Evolutionary conservation across 345 rosid species (phyloP), one percentile per base, ranked within the genome.

Genomic region (Lepidium africanum): DNA sequence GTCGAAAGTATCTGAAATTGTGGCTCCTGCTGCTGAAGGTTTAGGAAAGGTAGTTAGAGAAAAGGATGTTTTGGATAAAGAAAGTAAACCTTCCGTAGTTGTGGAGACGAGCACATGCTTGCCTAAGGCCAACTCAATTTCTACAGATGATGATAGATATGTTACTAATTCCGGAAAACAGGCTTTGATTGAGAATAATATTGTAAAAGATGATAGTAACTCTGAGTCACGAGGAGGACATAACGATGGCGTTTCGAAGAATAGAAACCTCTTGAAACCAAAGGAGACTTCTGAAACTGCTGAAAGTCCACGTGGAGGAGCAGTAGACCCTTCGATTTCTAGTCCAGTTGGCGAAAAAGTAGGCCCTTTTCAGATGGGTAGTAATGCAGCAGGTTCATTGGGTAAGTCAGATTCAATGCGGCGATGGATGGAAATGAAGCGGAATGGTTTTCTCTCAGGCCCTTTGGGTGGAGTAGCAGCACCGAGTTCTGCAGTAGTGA

Each of bases 401-500:
- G 82, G 75, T 59, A 81, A 77, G 76, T 89, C 83, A 65, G 93
- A 91, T 72, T 59, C 97, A 0, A 72, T 94, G 72, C 74, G 75
- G 70, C 27, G 85, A 23, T 91, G 97, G 99, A 87, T 79, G 77
- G 97, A 91, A 78, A 91, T 94, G 97, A 94, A 91, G 77, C 81
- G 79, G 69, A 94, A 89, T 2, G 99, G 97, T 58, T 91, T 87
- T 68, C 84, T 94, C 11, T 94, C 99, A 3, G 82, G 84, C 27
- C 82, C 79, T 76, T 85, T 80, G 17, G 96, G 90, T 50, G 89
- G 91, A 48, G 71, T 81, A 58, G 74, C 84, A 7, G 66, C 72
- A 56, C 83, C 82, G 65, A 81, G 64, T 48, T 53, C 79, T 60
- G 17, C 74, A 42, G 40, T 78, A 43, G 54, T 83, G 10, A 76